phyloP scores from a whole-genome alignment of 495 filamentous ascomycete species.

The Aspergillus bertholletiae region DNA sequence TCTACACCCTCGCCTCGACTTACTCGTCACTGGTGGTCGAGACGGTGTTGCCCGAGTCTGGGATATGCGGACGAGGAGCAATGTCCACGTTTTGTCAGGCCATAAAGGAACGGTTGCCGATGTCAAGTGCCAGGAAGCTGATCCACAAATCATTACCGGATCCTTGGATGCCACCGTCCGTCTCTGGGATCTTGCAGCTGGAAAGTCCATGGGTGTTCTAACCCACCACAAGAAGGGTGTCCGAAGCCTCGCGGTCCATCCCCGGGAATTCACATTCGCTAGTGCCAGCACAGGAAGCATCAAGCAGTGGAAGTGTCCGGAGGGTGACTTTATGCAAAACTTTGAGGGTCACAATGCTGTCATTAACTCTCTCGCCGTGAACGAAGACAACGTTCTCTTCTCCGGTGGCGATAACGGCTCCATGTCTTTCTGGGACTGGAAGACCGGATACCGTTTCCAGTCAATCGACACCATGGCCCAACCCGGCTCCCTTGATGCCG shows the following conservation, averaged over 20 bases:
- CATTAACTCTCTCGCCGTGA: slow-evolving; percentile 91
- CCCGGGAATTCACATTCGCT: slow-evolving; percentile 94
- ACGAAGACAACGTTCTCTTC: slow-evolving; percentile 93
- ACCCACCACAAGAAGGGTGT: slow-evolving; percentile 99
- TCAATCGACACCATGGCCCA: slow-evolving; percentile 84
- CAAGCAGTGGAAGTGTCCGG: slow-evolving; percentile 99
- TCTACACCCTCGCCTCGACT: slow-evolving; percentile 89
- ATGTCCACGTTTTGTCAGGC: slow-evolving; percentile 88
- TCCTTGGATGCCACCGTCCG: slow-evolving; percentile 91
- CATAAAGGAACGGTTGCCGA: slow-evolving; percentile 88
- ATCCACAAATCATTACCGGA: slow-evolving; percentile 90
- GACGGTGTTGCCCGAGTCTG: slow-evolving; percentile 94
- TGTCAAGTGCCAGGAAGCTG: slow-evolving; percentile 89
- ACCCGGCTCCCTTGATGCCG: slow-evolving; percentile 89
- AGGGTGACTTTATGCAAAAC: slow-evolving; percentile 99
- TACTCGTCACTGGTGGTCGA: slow-evolving; percentile 90
- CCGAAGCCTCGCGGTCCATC: slow-evolving; percentile 78
- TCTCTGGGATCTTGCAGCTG: slow-evolving; percentile 94
- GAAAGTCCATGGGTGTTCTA: slow-evolving; percentile 91
- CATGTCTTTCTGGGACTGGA: slow-evolving; percentile 99
- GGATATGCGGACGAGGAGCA: slow-evolving; percentile 96
- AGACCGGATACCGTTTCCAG: slow-evolving; percentile 90
- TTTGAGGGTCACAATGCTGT: slow-evolving; percentile 96
- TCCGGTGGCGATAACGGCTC: slow-evolving; percentile 95
- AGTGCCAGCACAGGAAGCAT: slow-evolving; percentile 87